Percentiles rank a stretch among this genome's conserved stretches.
Conservation (phyloP, 164 flowering plant genomes). For the Euptelea pleiosperma region DNA sequence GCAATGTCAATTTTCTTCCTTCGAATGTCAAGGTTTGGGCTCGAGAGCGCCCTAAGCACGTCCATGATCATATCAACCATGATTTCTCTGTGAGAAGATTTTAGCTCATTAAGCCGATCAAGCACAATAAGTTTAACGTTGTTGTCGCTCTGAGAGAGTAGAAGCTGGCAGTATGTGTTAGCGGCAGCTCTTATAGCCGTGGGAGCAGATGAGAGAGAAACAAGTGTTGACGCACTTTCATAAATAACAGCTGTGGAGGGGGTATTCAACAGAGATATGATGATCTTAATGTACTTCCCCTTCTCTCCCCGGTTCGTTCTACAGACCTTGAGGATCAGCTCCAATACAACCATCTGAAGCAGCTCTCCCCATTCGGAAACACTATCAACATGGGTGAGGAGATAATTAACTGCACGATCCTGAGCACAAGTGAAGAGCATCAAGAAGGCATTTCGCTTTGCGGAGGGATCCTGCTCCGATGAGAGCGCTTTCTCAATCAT, state of each 20-base stretch:
- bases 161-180: conserved; percentile 76
- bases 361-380: conserved; percentile 79
- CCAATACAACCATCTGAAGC: conserved; percentile 94
- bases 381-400: conserved; percentile 52
- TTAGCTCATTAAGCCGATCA: conserved; percentile 81
- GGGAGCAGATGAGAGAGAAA: conserved; percentile 90
- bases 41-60: conserved; percentile 86
- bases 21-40: conserved; percentile 80
- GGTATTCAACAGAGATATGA: conserved; percentile 68
- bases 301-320: conserved; percentile 74
- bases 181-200: conserved; percentile 94
- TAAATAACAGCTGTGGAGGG: conserved; percentile 84
- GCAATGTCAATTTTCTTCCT: conserved; percentile 88
- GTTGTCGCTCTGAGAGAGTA: conserved; percentile 90
- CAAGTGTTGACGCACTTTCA: conserved; percentile 88
- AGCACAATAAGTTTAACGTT: conserved; percentile 94
- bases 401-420: conserved; percentile 61
- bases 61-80: conserved; percentile 96
- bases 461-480: conserved; percentile 78
- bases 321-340: conserved; percentile 83
- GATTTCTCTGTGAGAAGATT: conserved; percentile 69
- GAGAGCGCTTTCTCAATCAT: conserved; percentile 63
- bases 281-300: conserved; percentile 83
- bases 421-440: conserved; percentile 80
- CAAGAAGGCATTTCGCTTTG: conserved; percentile 81